phyloP scores from a whole-genome alignment of 2,329 filamentous ascomycete species.

The Trichoderma sp. region DNA sequence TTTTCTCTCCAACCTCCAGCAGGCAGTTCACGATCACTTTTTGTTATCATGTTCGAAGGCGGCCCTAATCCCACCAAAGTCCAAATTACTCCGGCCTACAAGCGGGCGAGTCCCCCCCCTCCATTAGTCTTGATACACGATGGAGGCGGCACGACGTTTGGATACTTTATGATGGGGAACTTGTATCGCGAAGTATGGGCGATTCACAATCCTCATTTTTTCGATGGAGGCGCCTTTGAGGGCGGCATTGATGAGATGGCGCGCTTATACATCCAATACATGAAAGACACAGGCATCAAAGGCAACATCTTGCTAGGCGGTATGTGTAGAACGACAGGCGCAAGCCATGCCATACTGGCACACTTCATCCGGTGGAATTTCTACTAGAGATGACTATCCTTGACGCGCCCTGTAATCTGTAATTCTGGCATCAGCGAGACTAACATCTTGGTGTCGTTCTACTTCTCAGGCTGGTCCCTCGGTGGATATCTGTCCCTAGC shows the following conservation, averaged over 20 bases:
- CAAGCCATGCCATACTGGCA: not conserved
- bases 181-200: slow-evolving; percentile 32
- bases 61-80: slow-evolving; percentile 28
- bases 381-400: not conserved
- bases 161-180: slow-evolving; percentile 30
- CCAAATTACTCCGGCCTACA: slow-evolving; percentile 23
- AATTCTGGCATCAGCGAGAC: not conserved
- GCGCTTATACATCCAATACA: slow-evolving; percentile 27
- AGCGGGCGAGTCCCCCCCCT: slow-evolving; percentile 20
- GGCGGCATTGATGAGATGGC: slow-evolving; percentile 33
- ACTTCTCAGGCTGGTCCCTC: slow-evolving; percentile 30
- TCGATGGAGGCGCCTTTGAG: slow-evolving; percentile 25
- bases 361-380: not conserved
- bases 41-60: slow-evolving; percentile 21
- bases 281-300: slow-evolving; percentile 26
- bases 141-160: slow-evolving; percentile 32
- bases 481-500: slow-evolving; percentile 29
- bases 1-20: no score
- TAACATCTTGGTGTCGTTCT: not conserved
- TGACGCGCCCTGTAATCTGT: not conserved
- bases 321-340: slow-evolving; percentile 17
- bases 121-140: slow-evolving; percentile 33
- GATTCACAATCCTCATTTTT: slow-evolving; percentile 31
- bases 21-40: not conserved
- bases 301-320: slow-evolving; percentile 30